Conservation (phyloP, 106 monocot genomes). For the Dendrobium nobile region DNA sequence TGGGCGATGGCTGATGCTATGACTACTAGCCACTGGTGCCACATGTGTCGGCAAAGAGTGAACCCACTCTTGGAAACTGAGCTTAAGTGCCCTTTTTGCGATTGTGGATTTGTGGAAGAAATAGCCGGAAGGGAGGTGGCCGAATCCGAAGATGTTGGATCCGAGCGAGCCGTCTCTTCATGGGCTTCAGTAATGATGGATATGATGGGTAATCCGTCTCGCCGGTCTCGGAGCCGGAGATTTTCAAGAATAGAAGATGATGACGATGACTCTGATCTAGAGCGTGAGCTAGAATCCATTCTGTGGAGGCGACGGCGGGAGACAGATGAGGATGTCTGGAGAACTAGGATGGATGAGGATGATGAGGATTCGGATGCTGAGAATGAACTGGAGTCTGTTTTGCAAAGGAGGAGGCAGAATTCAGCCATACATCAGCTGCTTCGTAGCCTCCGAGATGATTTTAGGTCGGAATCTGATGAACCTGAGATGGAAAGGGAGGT, state of each 20-base stretch:
- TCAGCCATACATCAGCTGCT: conserved; percentile 25
- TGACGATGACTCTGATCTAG: background rate
- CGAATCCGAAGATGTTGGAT: background rate
- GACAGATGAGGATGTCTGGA: background rate
- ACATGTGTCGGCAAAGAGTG: conserved; percentile 30
- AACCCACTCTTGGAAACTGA: conserved; percentile 26
- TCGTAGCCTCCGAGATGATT: conserved; percentile 11
- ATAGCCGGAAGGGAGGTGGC: conserved; percentile 9
- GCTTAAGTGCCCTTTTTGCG: conserved; percentile 46
- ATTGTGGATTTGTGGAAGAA: conserved; percentile 41
- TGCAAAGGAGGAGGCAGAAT: conserved; percentile 16
- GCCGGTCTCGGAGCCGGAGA: conserved; percentile 6
- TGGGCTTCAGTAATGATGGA: conserved; percentile 33
- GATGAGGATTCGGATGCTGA: background rate
- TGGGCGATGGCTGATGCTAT: conserved; percentile 18
- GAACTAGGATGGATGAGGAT: background rate
- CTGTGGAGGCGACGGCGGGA: background rate
- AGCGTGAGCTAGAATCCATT: conserved; percentile 3
- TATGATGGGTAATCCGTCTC: conserved; percentile 20
- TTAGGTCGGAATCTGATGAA: conserved; percentile 8
- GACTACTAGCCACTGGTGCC: conserved; percentile 30
- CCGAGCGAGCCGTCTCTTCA: conserved; percentile 16
- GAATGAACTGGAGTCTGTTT: conserved; percentile 4
- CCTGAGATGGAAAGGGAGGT: conserved; percentile 4
- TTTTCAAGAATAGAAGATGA: background rate